These are phyloP conservation scores for Oryza glaberrima DNA, from an alignment of 176 grass and related monocot genomes.

Conservation along the genomic window DNA sequence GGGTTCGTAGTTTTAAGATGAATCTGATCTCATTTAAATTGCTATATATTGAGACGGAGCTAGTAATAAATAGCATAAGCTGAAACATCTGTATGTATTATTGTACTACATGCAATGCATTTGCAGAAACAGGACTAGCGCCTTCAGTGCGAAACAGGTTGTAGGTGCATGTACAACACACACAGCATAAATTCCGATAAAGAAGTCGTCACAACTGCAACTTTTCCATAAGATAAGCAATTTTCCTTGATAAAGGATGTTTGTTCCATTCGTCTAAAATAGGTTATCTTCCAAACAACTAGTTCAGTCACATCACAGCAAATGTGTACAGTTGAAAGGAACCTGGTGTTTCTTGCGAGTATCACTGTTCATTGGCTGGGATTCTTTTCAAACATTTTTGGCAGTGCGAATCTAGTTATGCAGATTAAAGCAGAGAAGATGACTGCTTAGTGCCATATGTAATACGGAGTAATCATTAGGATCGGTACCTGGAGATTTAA, in stretches of 20 bases:
- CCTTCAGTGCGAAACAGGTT: constrained; percentile 19
- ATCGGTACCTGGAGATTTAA: constrained; percentile 23
- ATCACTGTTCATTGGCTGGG: background rate
- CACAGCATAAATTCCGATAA: constrained; percentile 28
- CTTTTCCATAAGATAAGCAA: constrained; percentile 30
- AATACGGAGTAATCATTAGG: constrained; percentile 45
- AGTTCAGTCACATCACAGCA: constrained; percentile 42
- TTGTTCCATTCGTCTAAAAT: constrained; percentile 45
- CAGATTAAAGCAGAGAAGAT: constrained; percentile 19
- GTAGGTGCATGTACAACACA: constrained; percentile 32
- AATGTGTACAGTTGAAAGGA: background rate
- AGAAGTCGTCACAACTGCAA: constrained; percentile 31
- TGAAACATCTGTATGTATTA: background rate
- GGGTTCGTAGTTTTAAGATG: too few species aligned
- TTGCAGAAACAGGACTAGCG: constrained; percentile 15
- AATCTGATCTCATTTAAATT: too few species aligned
- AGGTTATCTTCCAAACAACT: constrained; percentile 45
- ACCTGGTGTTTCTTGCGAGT: background rate
- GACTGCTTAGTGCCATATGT: constrained; percentile 28
- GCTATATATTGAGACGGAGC: too few species aligned
- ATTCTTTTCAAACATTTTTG: background rate
- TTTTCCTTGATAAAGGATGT: constrained; percentile 5
- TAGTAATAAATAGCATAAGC: background rate
- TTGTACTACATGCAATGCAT: background rate
- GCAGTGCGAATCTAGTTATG: background rate